Evolutionary conservation across 148 eudicot species (phyloP).

Genomic region (Persicaria tinctoria): DNA sequence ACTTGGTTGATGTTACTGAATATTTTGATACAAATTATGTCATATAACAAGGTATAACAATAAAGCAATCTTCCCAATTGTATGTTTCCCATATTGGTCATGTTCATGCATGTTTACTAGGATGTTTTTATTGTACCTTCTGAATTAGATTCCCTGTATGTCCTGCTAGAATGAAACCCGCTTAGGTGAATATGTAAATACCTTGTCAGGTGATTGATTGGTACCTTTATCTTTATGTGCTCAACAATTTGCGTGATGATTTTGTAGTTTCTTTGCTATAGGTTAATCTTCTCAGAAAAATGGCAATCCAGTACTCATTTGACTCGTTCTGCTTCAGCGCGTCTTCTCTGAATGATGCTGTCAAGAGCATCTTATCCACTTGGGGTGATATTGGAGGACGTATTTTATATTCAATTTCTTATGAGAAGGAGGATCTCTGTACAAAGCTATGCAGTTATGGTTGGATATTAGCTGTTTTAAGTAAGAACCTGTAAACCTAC

Average conservation of each 20-base stretch:
- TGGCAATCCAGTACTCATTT: constrained; percentile 36
- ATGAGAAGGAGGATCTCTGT: constrained; percentile 25
- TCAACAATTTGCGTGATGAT: not conserved
- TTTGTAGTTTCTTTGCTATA: constrained; percentile 19
- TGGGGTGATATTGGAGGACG: constrained; percentile 45
- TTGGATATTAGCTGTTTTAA: constrained; percentile 36
- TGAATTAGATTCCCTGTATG: not conserved
- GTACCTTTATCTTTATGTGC: not conserved
- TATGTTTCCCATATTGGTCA: not conserved
- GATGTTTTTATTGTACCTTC: not conserved
- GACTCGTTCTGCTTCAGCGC: constrained; percentile 28
- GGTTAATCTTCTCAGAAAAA: constrained; percentile 39
- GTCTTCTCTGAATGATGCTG: constrained; percentile 28
- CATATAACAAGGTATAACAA: not conserved
- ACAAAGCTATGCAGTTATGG: constrained; percentile 26
- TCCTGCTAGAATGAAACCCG: not conserved
- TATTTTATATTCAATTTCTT: constrained; percentile 38
- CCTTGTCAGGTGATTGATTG: not conserved
- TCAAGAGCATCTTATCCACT: constrained; percentile 27
- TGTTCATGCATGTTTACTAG: not conserved
- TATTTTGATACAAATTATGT: not conserved
- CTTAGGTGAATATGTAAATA: not conserved
- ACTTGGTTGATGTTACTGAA: not conserved
- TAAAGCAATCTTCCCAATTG: not conserved
- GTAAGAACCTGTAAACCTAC: constrained; percentile 32